Conservation (phyloP, 2,329 filamentous ascomycete genomes). For the Exophiala dermatitidis region DNA sequence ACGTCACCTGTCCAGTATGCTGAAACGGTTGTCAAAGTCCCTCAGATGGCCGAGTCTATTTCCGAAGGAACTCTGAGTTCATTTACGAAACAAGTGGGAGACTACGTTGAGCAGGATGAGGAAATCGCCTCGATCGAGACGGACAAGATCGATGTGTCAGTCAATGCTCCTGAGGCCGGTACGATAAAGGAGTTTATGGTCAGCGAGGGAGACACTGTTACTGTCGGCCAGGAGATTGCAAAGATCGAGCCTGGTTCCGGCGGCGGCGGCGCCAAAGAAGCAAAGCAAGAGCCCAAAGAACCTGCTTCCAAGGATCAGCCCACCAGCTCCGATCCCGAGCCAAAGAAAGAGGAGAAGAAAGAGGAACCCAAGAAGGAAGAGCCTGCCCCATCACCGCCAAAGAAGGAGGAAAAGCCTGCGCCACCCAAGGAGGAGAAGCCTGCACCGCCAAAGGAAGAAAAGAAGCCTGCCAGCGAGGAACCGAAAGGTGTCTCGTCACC, state of each 20-base stretch:
- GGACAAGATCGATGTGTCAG: conserved; percentile 98
- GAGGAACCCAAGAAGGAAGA: conserved; percentile 22
- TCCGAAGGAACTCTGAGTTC: conserved; percentile 95
- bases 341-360: conserved; percentile 41
- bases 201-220: conserved; percentile 90
- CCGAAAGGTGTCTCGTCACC: conserved; percentile 30
- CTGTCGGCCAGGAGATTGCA: conserved; percentile 84
- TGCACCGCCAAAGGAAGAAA: conserved; percentile 31
- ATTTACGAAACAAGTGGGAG: conserved; percentile 86
- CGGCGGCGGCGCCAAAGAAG: conserved; percentile 50
- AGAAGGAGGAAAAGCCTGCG: conserved; percentile 22
- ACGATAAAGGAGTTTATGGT: conserved; percentile 87
- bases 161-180: conserved; percentile 87
- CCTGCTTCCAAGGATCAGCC: conserved; percentile 49
- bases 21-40: conserved; percentile 84
- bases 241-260: conserved; percentile 73
- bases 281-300: conserved; percentile 34
- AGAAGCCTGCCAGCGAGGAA: conserved; percentile 29
- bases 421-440: conserved; percentile 34
- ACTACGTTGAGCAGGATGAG: conserved; percentile 90
- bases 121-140: conserved; percentile 99
- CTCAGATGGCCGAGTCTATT: conserved; percentile 97
- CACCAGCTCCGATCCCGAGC: conserved; percentile 49
- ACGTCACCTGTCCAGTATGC: conserved; percentile 40
- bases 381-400: conserved; percentile 3